Evolutionary conservation across 2,329 filamentous ascomycete species (phyloP).

Genomic region (Amesomyces nigricolor): DNA sequence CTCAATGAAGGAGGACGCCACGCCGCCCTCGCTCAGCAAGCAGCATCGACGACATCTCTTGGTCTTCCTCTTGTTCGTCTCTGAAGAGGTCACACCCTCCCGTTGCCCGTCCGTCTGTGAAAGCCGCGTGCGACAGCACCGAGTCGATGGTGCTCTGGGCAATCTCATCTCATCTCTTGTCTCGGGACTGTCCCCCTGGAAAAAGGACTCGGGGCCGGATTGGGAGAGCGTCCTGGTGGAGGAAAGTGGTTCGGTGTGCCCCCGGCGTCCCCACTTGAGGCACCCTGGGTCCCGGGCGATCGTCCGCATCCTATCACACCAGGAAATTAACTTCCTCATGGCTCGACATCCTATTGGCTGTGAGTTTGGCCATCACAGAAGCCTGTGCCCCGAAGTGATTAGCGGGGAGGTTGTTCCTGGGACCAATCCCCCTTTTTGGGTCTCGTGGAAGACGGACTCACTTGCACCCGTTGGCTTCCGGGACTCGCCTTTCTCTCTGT

Average conservation of each 20-base stretch:
- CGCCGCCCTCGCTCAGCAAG: constrained; percentile 2
- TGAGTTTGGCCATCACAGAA: constrained; percentile 20
- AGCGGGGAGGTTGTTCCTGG: constrained; percentile 1
- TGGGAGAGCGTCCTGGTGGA: background rate
- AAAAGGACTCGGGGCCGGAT: background rate
- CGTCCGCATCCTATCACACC: constrained; percentile 24
- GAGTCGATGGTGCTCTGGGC: background rate
- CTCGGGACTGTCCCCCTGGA: background rate
- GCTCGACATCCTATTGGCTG: constrained; percentile 23
- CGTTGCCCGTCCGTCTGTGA: too few relatives aligned
- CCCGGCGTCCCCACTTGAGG: constrained; percentile 4
- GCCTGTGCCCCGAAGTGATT: constrained; percentile 15
- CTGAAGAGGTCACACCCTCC: too few relatives aligned
- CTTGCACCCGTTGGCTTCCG: background rate
- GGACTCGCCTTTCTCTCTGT: constrained; percentile 2
- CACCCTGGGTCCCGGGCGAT: constrained; percentile 17
- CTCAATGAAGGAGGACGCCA: constrained; percentile 13
- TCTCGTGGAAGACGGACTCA: background rate
- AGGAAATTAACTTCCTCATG: constrained; percentile 23
- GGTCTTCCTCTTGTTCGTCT: too few relatives aligned
- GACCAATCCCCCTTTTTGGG: constrained; percentile 6
- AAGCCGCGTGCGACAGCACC: too few relatives aligned
- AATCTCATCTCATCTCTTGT: background rate
- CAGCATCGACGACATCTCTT: background rate
- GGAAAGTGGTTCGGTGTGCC: background rate